These are phyloP conservation scores for Hepatocystis sp. DNA, from an alignment of 169 alveolate genomes.

Conservation along the genomic window DNA sequence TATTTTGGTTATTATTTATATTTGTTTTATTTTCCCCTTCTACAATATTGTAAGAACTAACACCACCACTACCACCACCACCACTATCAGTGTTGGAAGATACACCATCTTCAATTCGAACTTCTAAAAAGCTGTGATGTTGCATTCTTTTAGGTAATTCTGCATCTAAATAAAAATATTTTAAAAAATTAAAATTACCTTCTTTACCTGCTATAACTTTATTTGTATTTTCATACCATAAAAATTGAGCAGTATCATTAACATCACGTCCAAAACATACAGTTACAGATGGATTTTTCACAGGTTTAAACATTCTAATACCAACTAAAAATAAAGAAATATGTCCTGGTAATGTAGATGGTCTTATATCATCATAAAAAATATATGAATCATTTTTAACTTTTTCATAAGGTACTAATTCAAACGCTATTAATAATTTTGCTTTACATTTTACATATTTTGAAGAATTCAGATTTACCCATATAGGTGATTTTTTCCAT, in stretches of 20 bases:
- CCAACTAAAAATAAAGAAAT: slow-evolving; percentile 89
- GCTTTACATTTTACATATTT: slow-evolving; percentile 87
- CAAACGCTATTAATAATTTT: slow-evolving; percentile 88
- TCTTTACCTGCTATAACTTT: slow-evolving; percentile 82
- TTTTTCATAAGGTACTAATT: slow-evolving; percentile 86
- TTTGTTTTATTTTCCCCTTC: no score
- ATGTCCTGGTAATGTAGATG: slow-evolving; percentile 86
- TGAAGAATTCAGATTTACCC: slow-evolving; percentile 89
- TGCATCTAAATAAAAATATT: slow-evolving; percentile 80
- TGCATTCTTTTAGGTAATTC: slow-evolving; percentile 90
- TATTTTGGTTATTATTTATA: no score
- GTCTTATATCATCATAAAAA: slow-evolving; percentile 91
- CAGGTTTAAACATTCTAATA: slow-evolving; percentile 87
- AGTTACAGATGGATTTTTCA: slow-evolving; percentile 86
- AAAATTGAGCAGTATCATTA: slow-evolving; percentile 84
- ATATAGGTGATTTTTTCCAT: slow-evolving; percentile 92
- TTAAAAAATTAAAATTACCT: slow-evolving; percentile 82
- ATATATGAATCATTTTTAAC: slow-evolving; percentile 83
- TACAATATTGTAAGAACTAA: no score
- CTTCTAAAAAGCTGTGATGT: slow-evolving; percentile 87
- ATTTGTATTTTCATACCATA: slow-evolving; percentile 85
- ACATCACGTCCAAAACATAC: slow-evolving; percentile 89
- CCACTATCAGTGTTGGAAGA: no score
- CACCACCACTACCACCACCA: no score
- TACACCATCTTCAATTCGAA: slow-evolving; percentile 77